Evolutionary conservation across 139 green algal species (phyloP).

Genomic region (Chlamydomonas sphaeroides): DNA sequence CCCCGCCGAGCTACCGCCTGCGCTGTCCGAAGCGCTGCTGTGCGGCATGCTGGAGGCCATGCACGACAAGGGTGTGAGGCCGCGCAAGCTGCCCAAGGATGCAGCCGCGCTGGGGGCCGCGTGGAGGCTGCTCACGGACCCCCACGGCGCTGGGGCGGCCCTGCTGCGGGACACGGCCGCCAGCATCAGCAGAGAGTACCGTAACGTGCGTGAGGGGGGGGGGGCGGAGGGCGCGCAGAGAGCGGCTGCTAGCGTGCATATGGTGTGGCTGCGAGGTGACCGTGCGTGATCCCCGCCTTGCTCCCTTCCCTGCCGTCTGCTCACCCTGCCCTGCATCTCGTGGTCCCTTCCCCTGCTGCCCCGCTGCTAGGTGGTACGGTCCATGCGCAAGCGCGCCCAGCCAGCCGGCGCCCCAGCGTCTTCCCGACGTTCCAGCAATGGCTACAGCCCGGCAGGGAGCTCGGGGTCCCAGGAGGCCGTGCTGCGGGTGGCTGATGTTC

Average conservation of each 20-base stretch:
- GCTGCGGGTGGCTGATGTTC: conserved; percentile 15
- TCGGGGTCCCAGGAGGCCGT: neutral
- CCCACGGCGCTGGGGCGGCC: neutral
- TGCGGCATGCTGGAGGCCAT: conserved; percentile 37
- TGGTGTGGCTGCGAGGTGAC: no score
- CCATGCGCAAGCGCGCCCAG: conserved; percentile 17
- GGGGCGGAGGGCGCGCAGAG: neutral
- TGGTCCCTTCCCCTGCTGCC: no score
- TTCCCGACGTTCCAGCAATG: no score
- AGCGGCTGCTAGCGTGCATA: no score
- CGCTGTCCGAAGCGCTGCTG: conserved; percentile 13
- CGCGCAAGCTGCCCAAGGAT: conserved; percentile 18
- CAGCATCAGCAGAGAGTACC: conserved; percentile 22
- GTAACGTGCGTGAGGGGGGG: neutral
- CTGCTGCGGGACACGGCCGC: conserved; percentile 32
- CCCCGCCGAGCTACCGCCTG: no score
- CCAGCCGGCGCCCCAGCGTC: no score
- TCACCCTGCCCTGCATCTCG: no score
- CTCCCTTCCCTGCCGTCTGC: no score
- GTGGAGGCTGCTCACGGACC: conserved; percentile 17
- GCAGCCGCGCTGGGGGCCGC: conserved; percentile 22
- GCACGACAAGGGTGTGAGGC: conserved; percentile 16
- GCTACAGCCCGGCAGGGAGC: no score
- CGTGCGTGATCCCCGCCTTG: no score
- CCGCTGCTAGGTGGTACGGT: no score